Conservation (phyloP, 805 yeast species). For the Wickerhamomyces sydowiorum region DNA sequence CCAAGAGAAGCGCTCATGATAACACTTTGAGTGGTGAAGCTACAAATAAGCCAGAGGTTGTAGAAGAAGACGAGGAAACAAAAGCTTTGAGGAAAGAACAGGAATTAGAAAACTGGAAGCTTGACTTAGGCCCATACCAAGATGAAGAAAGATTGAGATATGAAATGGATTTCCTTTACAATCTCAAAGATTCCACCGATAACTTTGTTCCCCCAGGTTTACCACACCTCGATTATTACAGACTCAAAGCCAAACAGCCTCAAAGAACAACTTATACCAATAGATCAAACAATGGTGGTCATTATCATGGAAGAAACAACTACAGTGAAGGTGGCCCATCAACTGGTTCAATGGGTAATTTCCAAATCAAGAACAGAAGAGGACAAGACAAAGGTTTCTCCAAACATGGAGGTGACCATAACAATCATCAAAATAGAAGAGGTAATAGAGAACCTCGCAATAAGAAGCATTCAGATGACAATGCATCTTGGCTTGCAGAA, state of each 20-base stretch:
- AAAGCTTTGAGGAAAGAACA: not conserved
- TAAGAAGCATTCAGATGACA: slow-evolving; percentile 12
- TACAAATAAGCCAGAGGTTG: slow-evolving; percentile 2
- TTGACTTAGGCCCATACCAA: not conserved
- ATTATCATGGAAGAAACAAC: slow-evolving; percentile 7
- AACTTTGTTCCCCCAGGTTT: slow-evolving; percentile 12
- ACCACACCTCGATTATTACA: slow-evolving; percentile 19
- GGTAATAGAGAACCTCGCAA: slow-evolving; percentile 9
- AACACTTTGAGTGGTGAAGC: not conserved
- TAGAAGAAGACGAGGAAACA: slow-evolving; percentile 1
- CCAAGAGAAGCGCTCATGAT: slow-evolving; percentile 4
- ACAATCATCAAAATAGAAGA: slow-evolving; percentile 4
- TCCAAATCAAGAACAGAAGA: slow-evolving; percentile 15
- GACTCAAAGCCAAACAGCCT: slow-evolving; percentile 3
- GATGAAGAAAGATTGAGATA: slow-evolving; percentile 3
- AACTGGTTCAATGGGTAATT: slow-evolving; percentile 26
- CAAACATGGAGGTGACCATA: not conserved
- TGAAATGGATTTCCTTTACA: slow-evolving; percentile 4
- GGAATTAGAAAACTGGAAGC: not conserved
- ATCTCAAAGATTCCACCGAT: slow-evolving; percentile 5
- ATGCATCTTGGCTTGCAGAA: slow-evolving; percentile 16
- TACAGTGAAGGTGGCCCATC: slow-evolving; percentile 6
- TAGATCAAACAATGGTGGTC: slow-evolving; percentile 5
- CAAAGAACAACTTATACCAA: slow-evolving; percentile 1
- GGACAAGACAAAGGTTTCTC: slow-evolving; percentile 2